Evolutionary conservation across 768 basidiomycete species (phyloP), one percentile per base, ranked within the genome.

Genomic region (Pisolithus marmoratus): DNA sequence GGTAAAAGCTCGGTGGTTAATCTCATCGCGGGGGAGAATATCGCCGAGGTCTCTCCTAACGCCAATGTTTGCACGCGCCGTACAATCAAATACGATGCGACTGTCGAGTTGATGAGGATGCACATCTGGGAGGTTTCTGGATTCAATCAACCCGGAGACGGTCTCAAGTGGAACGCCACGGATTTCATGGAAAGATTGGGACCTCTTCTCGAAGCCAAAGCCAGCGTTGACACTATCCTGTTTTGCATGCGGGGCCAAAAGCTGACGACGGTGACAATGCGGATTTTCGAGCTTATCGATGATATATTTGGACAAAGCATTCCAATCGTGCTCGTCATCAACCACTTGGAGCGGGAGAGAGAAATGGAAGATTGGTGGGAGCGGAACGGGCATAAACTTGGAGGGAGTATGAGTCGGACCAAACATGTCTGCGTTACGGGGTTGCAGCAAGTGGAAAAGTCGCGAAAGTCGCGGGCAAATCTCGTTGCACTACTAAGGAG

Each of bases 1-100:
- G 60, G 59, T 7, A 72, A 72, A 49, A 71, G 70, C 51, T 65
- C 65, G 1, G 54, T 71, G 22, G 50, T 72, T 34, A 72, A 71
- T 53, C 60, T 72, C 61, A 43, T 72, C 26, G 51, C 48, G 17
- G 60, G 59, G 15, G 19, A 38, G 0, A 40, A 61, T 2, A 27
- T 47, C 4, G 68, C 68, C 1, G 19, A 26, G 0, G 53, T 58
- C 8, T 67, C 65, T 8, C 59, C 54, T 29, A 37, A 53, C 4
- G 59, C 61, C 2, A 26, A 38, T 0, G 68, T 69, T 1, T 66
- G 61, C 49, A 72, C 72, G 12, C 17, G 7, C 23, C 11, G 12
- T 11, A 45, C 43, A 7, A 45, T 24, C 24, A 29, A 17, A 29
- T 27, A 45, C 24, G 12, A 11, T 4, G n/a, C 23, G 7, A 24